phyloP scores from a whole-genome alignment of 1,139 yeast species.

The Magnusiomyces sp. region DNA sequence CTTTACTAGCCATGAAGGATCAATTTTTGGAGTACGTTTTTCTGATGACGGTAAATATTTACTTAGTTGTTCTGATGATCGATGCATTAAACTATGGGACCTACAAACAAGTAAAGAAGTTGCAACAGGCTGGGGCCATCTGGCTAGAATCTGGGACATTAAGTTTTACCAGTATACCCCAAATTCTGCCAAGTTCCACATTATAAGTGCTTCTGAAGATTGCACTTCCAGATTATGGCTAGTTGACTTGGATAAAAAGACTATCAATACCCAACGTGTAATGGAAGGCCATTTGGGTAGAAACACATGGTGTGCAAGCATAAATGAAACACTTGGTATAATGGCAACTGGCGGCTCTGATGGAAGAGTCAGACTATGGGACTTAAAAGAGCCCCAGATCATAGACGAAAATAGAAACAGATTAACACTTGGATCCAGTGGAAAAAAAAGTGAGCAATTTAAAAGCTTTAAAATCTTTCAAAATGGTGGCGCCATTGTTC shows the following conservation, averaged over 20 bases:
- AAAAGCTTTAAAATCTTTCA: conserved; percentile 20
- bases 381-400: conserved; percentile 33
- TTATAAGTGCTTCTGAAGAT: conserved; percentile 79
- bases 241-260: conserved; percentile 30
- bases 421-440: conserved; percentile 26
- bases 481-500: background rate
- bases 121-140: conserved; percentile 93
- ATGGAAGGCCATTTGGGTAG: conserved; percentile 72
- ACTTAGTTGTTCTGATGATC: conserved; percentile 85
- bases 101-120: conserved; percentile 44
- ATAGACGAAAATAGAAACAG: conserved; percentile 26
- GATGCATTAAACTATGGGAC: conserved; percentile 75
- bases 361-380: conserved; percentile 63
- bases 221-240: conserved; percentile 79
- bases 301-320: conserved; percentile 79
- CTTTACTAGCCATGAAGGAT: conserved; percentile 75
- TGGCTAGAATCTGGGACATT: conserved; percentile 85
- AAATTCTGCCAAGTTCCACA: conserved; percentile 22
- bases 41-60: conserved; percentile 49
- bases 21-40: conserved; percentile 72
- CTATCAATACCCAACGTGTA: conserved; percentile 34
- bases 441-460: conserved; percentile 1
- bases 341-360: conserved; percentile 80
- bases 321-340: conserved; percentile 38
- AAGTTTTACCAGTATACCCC: conserved; percentile 39